Evolutionary conservation across 768 basidiomycete species (phyloP), one percentile per base, ranked within the genome.

Genomic region (Mycena alexandri): DNA sequence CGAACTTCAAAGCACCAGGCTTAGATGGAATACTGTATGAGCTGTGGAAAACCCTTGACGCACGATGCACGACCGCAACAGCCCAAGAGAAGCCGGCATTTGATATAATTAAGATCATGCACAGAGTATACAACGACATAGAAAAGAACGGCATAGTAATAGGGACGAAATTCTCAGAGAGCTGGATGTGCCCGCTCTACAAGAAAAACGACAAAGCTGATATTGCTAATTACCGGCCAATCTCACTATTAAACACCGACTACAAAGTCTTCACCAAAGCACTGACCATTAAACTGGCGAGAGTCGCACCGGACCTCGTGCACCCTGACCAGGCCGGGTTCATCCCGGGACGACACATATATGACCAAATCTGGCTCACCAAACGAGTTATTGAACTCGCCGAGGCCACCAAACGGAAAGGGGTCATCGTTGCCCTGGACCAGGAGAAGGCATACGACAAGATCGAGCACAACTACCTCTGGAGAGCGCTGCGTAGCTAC

Each of bases 161-260:
- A 1, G 42, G 43, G 3, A 58, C 56, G 5, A 25, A 25, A 3
- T 58, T 58, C 17, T 11, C 56, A 21, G 33, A 58, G 16, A 46
- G 56, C 24, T 36, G 34, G 34, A 59, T 59, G 57, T 22, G 24
- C 12, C 57, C 57, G 7, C 12, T 59, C 3, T 59, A 59, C 41
- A 59, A 59, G 41, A 59, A 59, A 36, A 59, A 59, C n/a, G 51
- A 52, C 25, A 25, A 6, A 19, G 51, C 51, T 8, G 33, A 52
- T 14, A 52, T 52, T 5, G 51, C 51, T 4, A 52, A 52, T 19
- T 52, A 52, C 17, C 13, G 43, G 16, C 43, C 43, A 17, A 43
- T 43, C 7, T 43, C 43, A 8, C 43, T 43, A 13, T 13, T 43
- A 13, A 43, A 43, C 19, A 7, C 43, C 5, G 53, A 54, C 22